Conservation (phyloP, 139 green algal genomes). For the Zygnema circumcarinatum region DNA sequence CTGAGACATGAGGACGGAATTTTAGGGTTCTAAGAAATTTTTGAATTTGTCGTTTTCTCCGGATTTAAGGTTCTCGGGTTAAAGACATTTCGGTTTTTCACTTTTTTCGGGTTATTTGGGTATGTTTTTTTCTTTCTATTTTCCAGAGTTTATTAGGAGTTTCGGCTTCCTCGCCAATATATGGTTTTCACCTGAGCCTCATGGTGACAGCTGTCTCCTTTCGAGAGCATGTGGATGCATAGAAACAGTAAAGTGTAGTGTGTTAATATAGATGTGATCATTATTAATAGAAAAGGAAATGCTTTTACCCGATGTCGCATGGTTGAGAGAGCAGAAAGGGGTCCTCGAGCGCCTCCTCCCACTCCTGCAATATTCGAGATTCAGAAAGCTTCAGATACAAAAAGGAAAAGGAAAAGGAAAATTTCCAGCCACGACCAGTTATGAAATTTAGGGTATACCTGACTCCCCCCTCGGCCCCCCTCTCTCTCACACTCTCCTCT, state of each 20-base stretch:
- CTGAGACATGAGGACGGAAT: too few relatives aligned
- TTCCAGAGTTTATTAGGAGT: too few relatives aligned
- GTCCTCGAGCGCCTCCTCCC: neutral
- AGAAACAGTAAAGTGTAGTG: neutral
- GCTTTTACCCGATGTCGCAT: too few relatives aligned
- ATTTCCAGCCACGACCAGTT: neutral
- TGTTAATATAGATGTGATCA: neutral
- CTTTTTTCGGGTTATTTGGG: too few relatives aligned
- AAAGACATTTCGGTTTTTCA: too few relatives aligned
- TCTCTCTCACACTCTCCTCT: neutral
- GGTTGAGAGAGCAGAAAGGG: too few relatives aligned
- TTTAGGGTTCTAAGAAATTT: too few relatives aligned
- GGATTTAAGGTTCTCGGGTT: too few relatives aligned
- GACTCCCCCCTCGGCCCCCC: neutral
- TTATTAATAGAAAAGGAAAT: neutral
- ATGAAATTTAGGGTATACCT: neutral
- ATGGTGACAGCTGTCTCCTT: neutral
- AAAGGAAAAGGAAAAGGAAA: neutral
- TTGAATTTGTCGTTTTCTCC: too few relatives aligned
- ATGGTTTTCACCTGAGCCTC: too few relatives aligned
- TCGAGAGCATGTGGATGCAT: neutral
- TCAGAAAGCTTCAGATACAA: neutral
- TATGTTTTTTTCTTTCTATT: too few relatives aligned
- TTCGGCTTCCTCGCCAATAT: too few relatives aligned
- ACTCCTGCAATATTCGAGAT: neutral